phyloP scores from a whole-genome alignment of 2,329 filamentous ascomycete species.

The Xylaria polymorpha region DNA sequence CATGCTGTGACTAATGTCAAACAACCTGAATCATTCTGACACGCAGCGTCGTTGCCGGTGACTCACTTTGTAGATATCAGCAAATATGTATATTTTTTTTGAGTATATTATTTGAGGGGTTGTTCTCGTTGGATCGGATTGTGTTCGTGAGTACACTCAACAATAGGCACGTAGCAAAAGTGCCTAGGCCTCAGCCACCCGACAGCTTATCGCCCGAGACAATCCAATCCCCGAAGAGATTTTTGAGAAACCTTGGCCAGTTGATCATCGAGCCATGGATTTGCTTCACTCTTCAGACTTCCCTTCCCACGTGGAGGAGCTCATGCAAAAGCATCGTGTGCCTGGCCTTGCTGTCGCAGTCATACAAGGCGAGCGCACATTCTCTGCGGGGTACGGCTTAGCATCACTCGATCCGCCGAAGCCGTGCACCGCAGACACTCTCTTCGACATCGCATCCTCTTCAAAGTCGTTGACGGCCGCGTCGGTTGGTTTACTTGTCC shows the following conservation, averaged over 20 bases:
- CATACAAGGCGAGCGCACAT: constrained; percentile 37
- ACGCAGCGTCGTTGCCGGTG: constrained; percentile 16
- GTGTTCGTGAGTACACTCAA: background rate
- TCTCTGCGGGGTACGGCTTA: constrained; percentile 43
- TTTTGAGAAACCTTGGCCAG: background rate
- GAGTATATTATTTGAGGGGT: background rate
- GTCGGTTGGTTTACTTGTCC: constrained; percentile 47
- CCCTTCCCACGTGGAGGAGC: constrained; percentile 31
- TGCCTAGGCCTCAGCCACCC: background rate
- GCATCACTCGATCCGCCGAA: constrained; percentile 44
- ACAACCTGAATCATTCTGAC: constrained; percentile 15
- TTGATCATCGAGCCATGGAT: constrained; percentile 34
- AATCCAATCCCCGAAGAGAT: background rate
- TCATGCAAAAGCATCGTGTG: constrained; percentile 43
- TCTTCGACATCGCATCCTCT: constrained; percentile 48
- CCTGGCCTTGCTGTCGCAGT: constrained; percentile 44
- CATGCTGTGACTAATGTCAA: background rate
- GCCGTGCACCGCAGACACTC: constrained; percentile 45
- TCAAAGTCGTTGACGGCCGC: constrained; percentile 47
- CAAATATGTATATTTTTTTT: background rate
- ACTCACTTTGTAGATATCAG: constrained; percentile 21
- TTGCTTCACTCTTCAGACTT: constrained; percentile 37
- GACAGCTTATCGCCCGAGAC: background rate
- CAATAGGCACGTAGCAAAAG: background rate
- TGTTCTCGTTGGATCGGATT: background rate